A percentile compares a stretch with the other conserved stretches of the same genome.
Conservation (phyloP, 257 asterid species). For the Ilex aquifolium region DNA sequence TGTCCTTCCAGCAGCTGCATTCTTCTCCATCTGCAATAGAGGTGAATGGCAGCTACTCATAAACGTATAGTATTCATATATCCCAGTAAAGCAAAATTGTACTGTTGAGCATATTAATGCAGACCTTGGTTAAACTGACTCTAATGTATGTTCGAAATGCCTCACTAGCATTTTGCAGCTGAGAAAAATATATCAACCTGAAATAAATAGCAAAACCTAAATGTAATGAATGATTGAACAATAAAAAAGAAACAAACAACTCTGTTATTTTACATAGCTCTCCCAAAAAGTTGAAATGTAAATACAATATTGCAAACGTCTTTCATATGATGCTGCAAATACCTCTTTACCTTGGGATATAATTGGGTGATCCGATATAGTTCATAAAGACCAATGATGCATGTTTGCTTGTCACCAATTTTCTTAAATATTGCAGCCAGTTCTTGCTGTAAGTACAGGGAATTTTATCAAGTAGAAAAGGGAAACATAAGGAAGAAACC, state of each 20-base stretch:
- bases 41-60: too few relatives aligned
- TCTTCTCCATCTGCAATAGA: slow-evolving; percentile 89
- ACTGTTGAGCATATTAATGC: slow-evolving; percentile 8
- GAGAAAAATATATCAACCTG: slow-evolving; percentile 95
- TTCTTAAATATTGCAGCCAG: slow-evolving; percentile 95
- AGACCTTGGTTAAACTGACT: slow-evolving; percentile 95
- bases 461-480: too few relatives aligned
- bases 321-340: too few relatives aligned
- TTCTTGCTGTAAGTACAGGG: slow-evolving; percentile 65
- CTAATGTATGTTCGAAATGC: slow-evolving; percentile 93
- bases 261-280: too few relatives aligned
- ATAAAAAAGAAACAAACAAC: too few relatives aligned
- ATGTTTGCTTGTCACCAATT: slow-evolving; percentile 98
- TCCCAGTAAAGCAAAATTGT: too few relatives aligned
- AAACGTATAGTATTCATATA: too few relatives aligned
- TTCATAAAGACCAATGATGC: slow-evolving; percentile 95
- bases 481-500: too few relatives aligned
- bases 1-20: slow-evolving; percentile 96
- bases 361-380: slow-evolving; percentile 92
- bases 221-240: background rate
- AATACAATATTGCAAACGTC: too few relatives aligned
- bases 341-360: slow-evolving; percentile 68
- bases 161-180: slow-evolving; percentile 97
- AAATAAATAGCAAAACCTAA: slow-evolving; percentile 10
- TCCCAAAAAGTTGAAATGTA: too few relatives aligned